Conservation (phyloP, 345 rosid genomes). For the Camelina sativa region DNA sequence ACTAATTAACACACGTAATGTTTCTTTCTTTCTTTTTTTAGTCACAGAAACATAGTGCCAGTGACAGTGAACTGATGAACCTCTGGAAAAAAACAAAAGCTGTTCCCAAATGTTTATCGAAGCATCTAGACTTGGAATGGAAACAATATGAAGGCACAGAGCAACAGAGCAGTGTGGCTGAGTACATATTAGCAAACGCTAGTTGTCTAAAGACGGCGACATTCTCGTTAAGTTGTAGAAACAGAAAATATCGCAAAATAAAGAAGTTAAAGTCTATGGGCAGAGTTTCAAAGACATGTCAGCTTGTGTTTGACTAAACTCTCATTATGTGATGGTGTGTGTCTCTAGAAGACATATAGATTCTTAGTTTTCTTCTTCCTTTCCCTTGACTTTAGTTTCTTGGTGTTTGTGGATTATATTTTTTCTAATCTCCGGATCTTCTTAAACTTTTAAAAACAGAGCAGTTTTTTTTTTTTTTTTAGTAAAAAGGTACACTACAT, state of each 20-base stretch:
- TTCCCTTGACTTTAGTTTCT: neutral
- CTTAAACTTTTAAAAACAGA: neutral
- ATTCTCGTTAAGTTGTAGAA: slow-evolving; percentile 13
- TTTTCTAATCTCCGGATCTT: slow-evolving; percentile 7
- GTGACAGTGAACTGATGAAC: neutral
- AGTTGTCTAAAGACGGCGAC: slow-evolving; percentile 23
- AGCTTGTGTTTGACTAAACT: slow-evolving; percentile 17
- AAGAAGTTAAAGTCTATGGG: slow-evolving; percentile 7
- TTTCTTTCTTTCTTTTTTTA: neutral
- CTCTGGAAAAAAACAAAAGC: neutral
- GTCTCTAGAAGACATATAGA: no score
- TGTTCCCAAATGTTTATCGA: slow-evolving; percentile 18
- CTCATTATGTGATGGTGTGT: neutral
- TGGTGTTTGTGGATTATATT: neutral
- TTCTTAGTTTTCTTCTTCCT: slow-evolving; percentile 10
- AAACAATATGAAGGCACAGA: slow-evolving; percentile 24
- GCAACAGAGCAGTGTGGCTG: slow-evolving; percentile 28
- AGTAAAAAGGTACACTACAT: neutral
- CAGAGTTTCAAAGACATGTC: slow-evolving; percentile 24
- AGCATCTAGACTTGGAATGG: slow-evolving; percentile 31
- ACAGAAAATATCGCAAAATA: neutral
- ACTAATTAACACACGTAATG: neutral
- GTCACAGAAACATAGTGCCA: slow-evolving; percentile 18
- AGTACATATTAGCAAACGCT: slow-evolving; percentile 30
- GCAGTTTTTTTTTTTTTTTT: neutral